Conservation (phyloP, 2,329 filamentous ascomycete genomes). For the Drechslerella dactyloides region DNA sequence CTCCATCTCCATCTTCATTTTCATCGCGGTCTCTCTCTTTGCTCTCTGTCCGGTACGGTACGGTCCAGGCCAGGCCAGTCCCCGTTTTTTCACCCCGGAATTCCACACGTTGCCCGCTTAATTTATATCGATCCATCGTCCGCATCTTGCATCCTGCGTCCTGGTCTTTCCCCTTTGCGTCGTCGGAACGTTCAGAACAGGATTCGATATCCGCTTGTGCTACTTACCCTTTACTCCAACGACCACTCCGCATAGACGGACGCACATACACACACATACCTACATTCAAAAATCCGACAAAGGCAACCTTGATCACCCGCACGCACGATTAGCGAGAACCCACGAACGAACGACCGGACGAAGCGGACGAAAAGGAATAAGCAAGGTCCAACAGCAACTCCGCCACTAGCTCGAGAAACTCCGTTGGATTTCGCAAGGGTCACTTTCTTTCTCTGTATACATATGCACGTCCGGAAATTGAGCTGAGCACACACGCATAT, state of each 20-base stretch:
- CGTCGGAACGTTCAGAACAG: background rate
- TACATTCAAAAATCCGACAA: slow-evolving; percentile 2
- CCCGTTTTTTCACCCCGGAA: background rate
- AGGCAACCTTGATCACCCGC: background rate
- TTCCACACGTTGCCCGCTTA: background rate
- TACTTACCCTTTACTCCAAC: too few relatives aligned
- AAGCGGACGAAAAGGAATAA: background rate
- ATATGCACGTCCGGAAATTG: background rate
- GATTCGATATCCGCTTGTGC: too few relatives aligned
- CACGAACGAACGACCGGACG: too few relatives aligned
- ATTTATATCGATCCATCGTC: background rate
- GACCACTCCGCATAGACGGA: too few relatives aligned
- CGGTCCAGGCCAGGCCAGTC: background rate
- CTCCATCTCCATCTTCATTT: too few relatives aligned
- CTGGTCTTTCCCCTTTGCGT: slow-evolving; percentile 1
- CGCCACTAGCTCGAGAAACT: background rate
- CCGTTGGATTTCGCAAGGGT: slow-evolving; percentile 1
- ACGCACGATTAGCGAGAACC: slow-evolving; percentile 3
- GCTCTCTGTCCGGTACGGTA: too few relatives aligned
- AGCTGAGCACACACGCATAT: background rate
- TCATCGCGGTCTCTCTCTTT: too few relatives aligned
- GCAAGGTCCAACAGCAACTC: slow-evolving; percentile 7
- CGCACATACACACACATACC: background rate
- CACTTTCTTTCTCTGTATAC: background rate
- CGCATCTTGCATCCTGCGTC: background rate